Base-by-base conservation (phyloP, 441 rosid species). In the Jatropha multifida region DNA sequence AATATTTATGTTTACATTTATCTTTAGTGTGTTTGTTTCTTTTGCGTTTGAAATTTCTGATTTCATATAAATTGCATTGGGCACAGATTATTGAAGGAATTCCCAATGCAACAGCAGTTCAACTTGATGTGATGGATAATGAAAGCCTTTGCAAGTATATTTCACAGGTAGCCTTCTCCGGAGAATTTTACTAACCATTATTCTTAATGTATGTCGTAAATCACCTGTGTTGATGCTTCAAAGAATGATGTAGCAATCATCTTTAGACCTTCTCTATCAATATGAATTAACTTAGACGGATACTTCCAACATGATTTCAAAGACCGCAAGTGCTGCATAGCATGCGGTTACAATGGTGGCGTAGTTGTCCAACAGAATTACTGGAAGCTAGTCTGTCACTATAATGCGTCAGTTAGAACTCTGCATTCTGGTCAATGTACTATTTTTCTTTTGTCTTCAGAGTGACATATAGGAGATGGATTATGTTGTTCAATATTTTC, bases 31-130 rank as follows among this genome's bases (percentile, higher is more conserved):
- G 71, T 40, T 55, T 69, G 48, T 65, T 46, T 62, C 55, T 18
- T 61, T 60, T 58, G 62, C 54, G 17, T 51, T 37, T 58, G 67
- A 65, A 65, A 17, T 27, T 71, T 62, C 17, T 73, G 55, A 68
- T 37, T 38, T 76, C 23, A 37, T 67, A 62, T 58, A 69, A 70
- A 74, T 66, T 6, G 58, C 49, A 42, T 27, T 27, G 84, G 73
- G 59, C 65, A 46, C 85, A 95, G 99, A 84, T 88, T 49, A 76
- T 86, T 76, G 90, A 92, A 83, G 99, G 97, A 62, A 93, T 88
- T 73, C 81, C 94, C 40, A 90, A 95, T 65, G 88, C 92, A 65
- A 84, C 81, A 10, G 98, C 99, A 26, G 81, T 88, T 75, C 90
- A 93, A 81, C 82, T 95, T 60, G 98, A 95, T 79, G 90, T 95